Percentiles rank a stretch among this genome's conserved stretches.
Conservation (phyloP, 805 yeast species). For the Metschnikowia matae region DNA sequence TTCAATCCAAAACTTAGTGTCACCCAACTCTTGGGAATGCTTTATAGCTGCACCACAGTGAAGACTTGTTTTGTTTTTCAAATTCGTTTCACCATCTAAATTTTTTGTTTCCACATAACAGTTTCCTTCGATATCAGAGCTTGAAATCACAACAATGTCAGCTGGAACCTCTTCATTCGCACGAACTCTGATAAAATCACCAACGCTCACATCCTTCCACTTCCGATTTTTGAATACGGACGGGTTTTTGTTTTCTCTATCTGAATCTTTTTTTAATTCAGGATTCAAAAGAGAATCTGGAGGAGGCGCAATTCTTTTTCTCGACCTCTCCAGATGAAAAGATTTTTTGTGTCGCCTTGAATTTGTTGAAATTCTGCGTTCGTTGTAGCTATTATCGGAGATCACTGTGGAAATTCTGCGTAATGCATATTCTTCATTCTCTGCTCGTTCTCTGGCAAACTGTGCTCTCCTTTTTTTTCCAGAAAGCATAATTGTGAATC, state of each 20-base stretch:
- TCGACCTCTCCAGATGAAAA: slow-evolving; percentile 13
- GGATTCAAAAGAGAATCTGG: slow-evolving; percentile 24
- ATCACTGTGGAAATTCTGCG: slow-evolving; percentile 36
- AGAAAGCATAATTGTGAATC: slow-evolving; percentile 24
- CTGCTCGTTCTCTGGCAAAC: slow-evolving; percentile 22
- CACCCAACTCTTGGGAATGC: slow-evolving; percentile 56
- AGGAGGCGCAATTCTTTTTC: slow-evolving; percentile 8
- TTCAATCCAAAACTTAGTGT: slow-evolving; percentile 56
- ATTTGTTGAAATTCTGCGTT: slow-evolving; percentile 7
- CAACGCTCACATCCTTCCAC: slow-evolving; percentile 32
- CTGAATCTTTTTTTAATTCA: slow-evolving; percentile 8
- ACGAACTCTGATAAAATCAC: slow-evolving; percentile 64
- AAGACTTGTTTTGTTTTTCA: slow-evolving; percentile 56
- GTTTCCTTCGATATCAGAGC: slow-evolving; percentile 68
- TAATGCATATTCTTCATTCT: slow-evolving; percentile 26
- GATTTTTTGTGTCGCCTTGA: slow-evolving; percentile 13
- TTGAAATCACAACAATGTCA: slow-evolving; percentile 55
- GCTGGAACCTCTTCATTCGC: slow-evolving; percentile 78
- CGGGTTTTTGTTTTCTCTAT: slow-evolving; percentile 1
- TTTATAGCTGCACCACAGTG: slow-evolving; percentile 50
- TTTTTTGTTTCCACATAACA: slow-evolving; percentile 49
- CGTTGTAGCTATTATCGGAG: slow-evolving; percentile 27
- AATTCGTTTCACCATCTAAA: slow-evolving; percentile 25
- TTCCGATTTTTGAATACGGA: slow-evolving; percentile 18
- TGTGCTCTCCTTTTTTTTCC: slow-evolving; percentile 24